Percentiles rank a stretch among this genome's conserved stretches.
Evolutionary conservation across 192 early-diverging fungal species (phyloP).

Genomic region (Pilaira anomala): DNA sequence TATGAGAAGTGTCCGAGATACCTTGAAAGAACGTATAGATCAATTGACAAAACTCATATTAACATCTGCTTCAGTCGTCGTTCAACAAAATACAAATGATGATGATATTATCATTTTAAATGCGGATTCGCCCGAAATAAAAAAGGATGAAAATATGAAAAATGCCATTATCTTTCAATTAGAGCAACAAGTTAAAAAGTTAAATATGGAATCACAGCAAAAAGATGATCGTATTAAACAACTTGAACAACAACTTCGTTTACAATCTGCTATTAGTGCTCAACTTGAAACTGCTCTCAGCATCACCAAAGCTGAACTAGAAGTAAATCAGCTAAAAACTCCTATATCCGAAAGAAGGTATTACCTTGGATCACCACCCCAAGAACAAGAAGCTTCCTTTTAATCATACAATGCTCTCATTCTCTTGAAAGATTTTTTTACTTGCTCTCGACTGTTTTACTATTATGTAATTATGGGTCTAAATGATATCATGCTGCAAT

Average conservation of each 20-base stretch:
- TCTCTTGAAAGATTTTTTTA: no score
- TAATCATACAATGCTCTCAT: no score
- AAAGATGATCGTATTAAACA: conserved; percentile 20
- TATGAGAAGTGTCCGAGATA: conserved; percentile 59
- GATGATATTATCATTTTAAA: conserved; percentile 20
- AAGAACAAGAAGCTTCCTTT: no score
- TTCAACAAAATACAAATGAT: conserved; percentile 30
- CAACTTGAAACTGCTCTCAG: conserved; percentile 41
- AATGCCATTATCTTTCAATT: neutral
- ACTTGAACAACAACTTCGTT: conserved; percentile 6
- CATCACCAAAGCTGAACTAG: conserved; percentile 41
- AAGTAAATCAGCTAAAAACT: neutral
- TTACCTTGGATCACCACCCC: no score
- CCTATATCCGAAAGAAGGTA: no score
- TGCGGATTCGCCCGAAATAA: neutral
- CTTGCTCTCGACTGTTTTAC: no score
- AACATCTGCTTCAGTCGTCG: conserved; percentile 58
- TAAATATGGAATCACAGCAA: conserved; percentile 12
- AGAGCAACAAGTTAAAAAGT: neutral
- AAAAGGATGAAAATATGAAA: neutral
- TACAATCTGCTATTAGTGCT: neutral
- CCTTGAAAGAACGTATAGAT: conserved; percentile 78
- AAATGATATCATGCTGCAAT: no score
- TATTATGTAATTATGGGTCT: no score
- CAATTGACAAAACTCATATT: conserved; percentile 83